Evolutionary conservation across 2,329 filamentous ascomycete species (phyloP).

Genomic region (Ophiocordyceps camponoti-floridani): DNA sequence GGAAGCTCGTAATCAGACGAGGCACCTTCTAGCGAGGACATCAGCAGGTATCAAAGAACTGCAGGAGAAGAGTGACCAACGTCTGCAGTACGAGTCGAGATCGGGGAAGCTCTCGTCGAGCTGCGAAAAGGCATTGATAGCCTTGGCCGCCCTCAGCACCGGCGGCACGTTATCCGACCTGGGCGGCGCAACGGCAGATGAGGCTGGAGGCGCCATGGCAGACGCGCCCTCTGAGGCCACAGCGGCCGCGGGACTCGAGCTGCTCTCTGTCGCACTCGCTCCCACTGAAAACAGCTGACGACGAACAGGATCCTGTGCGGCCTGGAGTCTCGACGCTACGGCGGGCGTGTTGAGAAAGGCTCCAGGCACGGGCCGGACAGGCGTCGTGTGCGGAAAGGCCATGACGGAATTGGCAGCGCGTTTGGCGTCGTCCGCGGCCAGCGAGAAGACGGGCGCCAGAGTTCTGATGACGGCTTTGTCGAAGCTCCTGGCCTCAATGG

Average conservation of each 20-base stretch:
- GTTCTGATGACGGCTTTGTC: slow-evolving; percentile 1
- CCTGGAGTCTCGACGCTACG: slow-evolving; percentile 28
- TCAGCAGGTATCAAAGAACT: slow-evolving; percentile 7
- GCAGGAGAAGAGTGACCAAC: slow-evolving; percentile 35
- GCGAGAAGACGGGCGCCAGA: slow-evolving; percentile 8
- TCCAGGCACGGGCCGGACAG: slow-evolving; percentile 56
- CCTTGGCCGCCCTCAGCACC: slow-evolving; percentile 63
- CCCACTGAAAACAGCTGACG: slow-evolving; percentile 28
- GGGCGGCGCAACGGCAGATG: slow-evolving; percentile 15
- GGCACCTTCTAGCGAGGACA: slow-evolving; percentile 50
- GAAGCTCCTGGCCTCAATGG: not conserved
- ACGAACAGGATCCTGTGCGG: slow-evolving; percentile 25
- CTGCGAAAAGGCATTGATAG: slow-evolving; percentile 63
- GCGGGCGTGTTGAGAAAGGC: slow-evolving; percentile 62
- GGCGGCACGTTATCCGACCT: slow-evolving; percentile 38
- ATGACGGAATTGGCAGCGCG: slow-evolving; percentile 17
- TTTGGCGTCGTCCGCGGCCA: slow-evolving; percentile 5
- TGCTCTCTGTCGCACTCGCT: slow-evolving; percentile 7
- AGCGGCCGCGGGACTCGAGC: slow-evolving; percentile 5
- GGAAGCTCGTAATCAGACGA: slow-evolving; percentile 85
- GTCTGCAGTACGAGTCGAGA: slow-evolving; percentile 73
- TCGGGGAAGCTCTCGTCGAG: slow-evolving; percentile 72
- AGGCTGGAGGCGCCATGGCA: slow-evolving; percentile 4
- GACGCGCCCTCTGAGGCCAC: not conserved
- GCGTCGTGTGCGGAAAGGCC: slow-evolving; percentile 41